Conservation (phyloP, 345 rosid species). For the Erodium maritimum region DNA sequence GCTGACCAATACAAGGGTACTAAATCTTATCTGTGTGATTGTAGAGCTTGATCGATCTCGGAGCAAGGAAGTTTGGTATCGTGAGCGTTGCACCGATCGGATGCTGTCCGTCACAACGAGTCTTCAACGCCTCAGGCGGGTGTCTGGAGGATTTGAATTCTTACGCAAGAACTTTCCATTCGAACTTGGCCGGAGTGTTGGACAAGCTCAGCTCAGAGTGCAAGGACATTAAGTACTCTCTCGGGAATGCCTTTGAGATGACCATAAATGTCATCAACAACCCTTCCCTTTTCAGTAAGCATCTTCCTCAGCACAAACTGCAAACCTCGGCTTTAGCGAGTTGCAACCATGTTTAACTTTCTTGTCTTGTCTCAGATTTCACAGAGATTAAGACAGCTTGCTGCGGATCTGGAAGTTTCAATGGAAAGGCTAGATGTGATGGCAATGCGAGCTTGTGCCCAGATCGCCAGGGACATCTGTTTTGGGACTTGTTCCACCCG, state of each 20-base stretch:
- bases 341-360: no score
- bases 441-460: constrained; percentile 23
- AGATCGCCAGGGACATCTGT: constrained; percentile 22
- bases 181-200: constrained; percentile 13
- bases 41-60: constrained; percentile 22
- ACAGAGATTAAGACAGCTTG: constrained; percentile 29
- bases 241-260: constrained; percentile 39
- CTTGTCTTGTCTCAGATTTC: constrained; percentile 21
- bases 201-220: constrained; percentile 27
- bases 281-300: constrained; percentile 24
- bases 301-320: not conserved
- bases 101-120: constrained; percentile 49
- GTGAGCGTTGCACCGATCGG: constrained; percentile 41
- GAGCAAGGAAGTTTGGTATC: constrained; percentile 43
- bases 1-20: not conserved
- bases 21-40: not conserved
- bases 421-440: constrained; percentile 18
- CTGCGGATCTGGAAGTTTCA: constrained; percentile 26
- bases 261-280: constrained; percentile 26
- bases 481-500: constrained; percentile 48
- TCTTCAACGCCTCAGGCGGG: constrained; percentile 19
- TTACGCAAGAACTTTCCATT: constrained; percentile 22
- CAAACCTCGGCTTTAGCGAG: not conserved
- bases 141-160: constrained; percentile 36
- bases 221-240: constrained; percentile 28